Base-by-base conservation (phyloP, 371 early-diverging fungal genomes). In the Syncephalastrum racemosum region DNA sequence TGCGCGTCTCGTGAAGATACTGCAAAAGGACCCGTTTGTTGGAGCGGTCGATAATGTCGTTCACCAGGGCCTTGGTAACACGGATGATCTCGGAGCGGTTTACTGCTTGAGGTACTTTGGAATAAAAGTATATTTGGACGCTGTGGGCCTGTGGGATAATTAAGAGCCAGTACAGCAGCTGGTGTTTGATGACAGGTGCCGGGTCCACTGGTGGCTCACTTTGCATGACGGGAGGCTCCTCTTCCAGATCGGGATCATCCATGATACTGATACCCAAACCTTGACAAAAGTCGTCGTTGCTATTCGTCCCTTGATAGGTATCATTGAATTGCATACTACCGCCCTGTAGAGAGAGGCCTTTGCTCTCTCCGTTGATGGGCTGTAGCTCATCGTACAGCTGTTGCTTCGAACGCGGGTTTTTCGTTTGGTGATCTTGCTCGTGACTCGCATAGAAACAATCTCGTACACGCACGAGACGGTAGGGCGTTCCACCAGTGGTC, bases 71-170 rank as follows among this genome's bases (percentile, higher is more conserved):
- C 27, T 82, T 78, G 4, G 89, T 78, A 4, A 75, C 72, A 16
- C 77, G 64, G 4, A 90, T 73, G 20, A 90, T 82, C 14, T 75
- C 66, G 14, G 82, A 71, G 18, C 85, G 79, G 24, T 83, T 77
- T 31, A 71, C 81, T 20, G 71, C 72, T 27, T 81, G 72, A 8
- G 85, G 75, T 15, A 77, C 62, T 63, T 87, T 86, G 0, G 90
- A 90, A 62, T 87, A 91, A 54, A 88, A 88, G 56, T 83, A 84
- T 20, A 92, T 64, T 45, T 86, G 85, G 0, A 87, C 82, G 15
- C 71, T 71, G 1, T 71, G 60, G 3, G 71, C 76, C 41, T 71
- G 81, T 15, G 90, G 84, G 3, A 81, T 79, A 4, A 90, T 53
- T 18, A 90, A 64, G 10, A 90, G 58, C 91, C 91, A 92, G 54